Evolutionary conservation across 345 rosid genomes (phyloP), one percentile per base, ranked within the genome.

Genomic region (Citrus medica): DNA sequence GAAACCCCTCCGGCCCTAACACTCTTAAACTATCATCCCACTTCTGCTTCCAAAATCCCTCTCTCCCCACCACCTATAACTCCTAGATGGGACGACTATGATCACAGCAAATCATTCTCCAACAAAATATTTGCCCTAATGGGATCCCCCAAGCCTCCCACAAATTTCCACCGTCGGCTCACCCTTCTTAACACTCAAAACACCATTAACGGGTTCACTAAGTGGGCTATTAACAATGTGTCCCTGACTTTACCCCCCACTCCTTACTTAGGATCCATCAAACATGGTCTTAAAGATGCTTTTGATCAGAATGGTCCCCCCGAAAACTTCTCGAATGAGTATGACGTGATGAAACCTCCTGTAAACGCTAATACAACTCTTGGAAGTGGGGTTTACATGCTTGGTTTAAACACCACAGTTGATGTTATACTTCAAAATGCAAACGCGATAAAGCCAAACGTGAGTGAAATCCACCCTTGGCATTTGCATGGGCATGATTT

Each of bases 401-500:
- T 93, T 3, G 78, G 30, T 6, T 79, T 84, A 24, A 78, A 86
- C 27, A 79, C 83, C 46, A 88, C 93, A 0, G 87, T 95, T n/a
- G 98, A 95, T 71, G 90, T 95, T 76, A 82, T 93, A 62, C 81
- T 95, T 3, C 98, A 95, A 35, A 92, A 95, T 78, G 88, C 98
- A 0, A 92, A 93, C 74, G 88, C 80, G 0, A 35, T 93, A 9
- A 7, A 28, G 0, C 75, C 68, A 0, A 83, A 84, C 32, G 80
- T 69, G 0, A 93, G 97, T 55, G 98, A 93, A 78, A 84, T 88
- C 4, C 98, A 93, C 58, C 97, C 98, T 0, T 92, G 98, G 98
- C 98, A 93, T 76, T 81, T 92, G 55, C 98, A 94, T 69, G 98
- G 98, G 0, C 98, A 94, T 73, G 91, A 90, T 78, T 94, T 94